Evolutionary conservation across 2,329 filamentous ascomycete genomes (phyloP).

Genomic region (Arachnopeziza araneosa): DNA sequence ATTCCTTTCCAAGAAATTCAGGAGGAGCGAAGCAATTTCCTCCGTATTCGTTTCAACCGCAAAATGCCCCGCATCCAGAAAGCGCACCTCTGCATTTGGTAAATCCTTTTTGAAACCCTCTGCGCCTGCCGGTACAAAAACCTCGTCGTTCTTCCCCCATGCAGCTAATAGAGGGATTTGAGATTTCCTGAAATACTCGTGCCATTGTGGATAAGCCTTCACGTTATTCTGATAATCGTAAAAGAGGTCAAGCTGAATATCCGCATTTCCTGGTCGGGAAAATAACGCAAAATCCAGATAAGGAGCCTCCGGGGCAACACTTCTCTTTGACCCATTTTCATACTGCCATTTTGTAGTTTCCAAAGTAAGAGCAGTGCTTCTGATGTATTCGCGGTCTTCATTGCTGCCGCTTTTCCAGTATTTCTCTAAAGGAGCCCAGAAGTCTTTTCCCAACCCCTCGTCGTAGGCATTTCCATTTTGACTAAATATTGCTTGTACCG

Average conservation of each 20-base stretch:
- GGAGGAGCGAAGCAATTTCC: slow-evolving; percentile 20
- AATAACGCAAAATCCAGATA: slow-evolving; percentile 48
- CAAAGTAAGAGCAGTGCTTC: slow-evolving; percentile 12
- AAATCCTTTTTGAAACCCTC: slow-evolving; percentile 48
- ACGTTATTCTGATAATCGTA: slow-evolving; percentile 53
- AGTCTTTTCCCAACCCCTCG: slow-evolving; percentile 43
- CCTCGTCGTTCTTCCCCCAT: slow-evolving; percentile 53
- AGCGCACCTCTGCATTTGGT: slow-evolving; percentile 40
- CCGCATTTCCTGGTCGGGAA: slow-evolving; percentile 42
- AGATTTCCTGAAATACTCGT: slow-evolving; percentile 46
- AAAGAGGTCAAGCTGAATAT: slow-evolving; percentile 52
- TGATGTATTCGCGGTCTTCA: slow-evolving; percentile 11
- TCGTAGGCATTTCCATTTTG: slow-evolving; percentile 59
- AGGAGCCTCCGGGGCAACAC: slow-evolving; percentile 23
- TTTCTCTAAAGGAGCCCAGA: slow-evolving; percentile 19
- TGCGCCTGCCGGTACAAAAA: slow-evolving; percentile 46
- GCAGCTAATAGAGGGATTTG: slow-evolving; percentile 49
- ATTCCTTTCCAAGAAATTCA: slow-evolving; percentile 23
- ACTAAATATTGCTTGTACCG: slow-evolving; percentile 46
- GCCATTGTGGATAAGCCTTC: slow-evolving; percentile 47
- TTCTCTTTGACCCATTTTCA: slow-evolving; percentile 7
- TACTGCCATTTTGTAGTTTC: slow-evolving; percentile 24
- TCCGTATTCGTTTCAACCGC: slow-evolving; percentile 29
- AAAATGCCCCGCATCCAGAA: slow-evolving; percentile 54
- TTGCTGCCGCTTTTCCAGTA: slow-evolving; percentile 12